Percentiles rank a stretch among this genome's conserved stretches.
Evolutionary conservation across 148 eudicot species (phyloP).

Genomic region (Chenopodium suecicum): DNA sequence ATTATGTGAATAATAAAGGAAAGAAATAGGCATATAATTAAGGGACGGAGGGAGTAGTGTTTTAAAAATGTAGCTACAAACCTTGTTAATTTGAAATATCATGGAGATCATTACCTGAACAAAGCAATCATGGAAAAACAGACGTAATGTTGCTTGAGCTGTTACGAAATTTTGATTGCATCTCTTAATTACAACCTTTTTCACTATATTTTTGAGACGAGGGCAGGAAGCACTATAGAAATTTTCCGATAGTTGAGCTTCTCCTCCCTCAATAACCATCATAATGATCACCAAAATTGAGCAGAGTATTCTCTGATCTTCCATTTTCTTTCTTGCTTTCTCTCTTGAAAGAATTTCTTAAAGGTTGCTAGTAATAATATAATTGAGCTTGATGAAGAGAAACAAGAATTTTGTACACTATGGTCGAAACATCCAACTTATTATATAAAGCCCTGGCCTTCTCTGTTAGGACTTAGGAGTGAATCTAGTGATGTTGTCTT

Average conservation of each 20-base stretch:
- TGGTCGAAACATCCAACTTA: neutral
- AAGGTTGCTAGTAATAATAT: neutral
- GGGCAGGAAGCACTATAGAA: slow-evolving; percentile 58
- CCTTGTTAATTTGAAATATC: too few relatives aligned
- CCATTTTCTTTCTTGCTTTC: slow-evolving; percentile 19
- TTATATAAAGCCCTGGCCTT: neutral
- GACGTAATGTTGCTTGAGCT: slow-evolving; percentile 67
- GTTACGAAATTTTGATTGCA: slow-evolving; percentile 45
- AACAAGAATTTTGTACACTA: neutral
- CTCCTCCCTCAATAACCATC: slow-evolving; percentile 22
- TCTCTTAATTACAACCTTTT: slow-evolving; percentile 43
- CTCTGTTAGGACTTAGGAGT: neutral
- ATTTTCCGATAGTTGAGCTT: slow-evolving; percentile 40
- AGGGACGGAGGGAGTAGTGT: too few relatives aligned
- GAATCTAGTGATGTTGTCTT: neutral
- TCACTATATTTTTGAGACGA: slow-evolving; percentile 46
- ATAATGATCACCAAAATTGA: slow-evolving; percentile 26
- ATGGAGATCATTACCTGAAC: slow-evolving; percentile 41
- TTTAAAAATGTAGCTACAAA: too few relatives aligned
- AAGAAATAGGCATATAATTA: too few relatives aligned
- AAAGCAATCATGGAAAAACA: slow-evolving; percentile 76
- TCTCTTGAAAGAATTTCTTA: neutral
- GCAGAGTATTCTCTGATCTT: slow-evolving; percentile 26
- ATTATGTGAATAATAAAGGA: too few relatives aligned
- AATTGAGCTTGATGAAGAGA: neutral